Base-by-base conservation (phyloP, 768 basidiomycete genomes). In the Boletus vinaceobasis region DNA sequence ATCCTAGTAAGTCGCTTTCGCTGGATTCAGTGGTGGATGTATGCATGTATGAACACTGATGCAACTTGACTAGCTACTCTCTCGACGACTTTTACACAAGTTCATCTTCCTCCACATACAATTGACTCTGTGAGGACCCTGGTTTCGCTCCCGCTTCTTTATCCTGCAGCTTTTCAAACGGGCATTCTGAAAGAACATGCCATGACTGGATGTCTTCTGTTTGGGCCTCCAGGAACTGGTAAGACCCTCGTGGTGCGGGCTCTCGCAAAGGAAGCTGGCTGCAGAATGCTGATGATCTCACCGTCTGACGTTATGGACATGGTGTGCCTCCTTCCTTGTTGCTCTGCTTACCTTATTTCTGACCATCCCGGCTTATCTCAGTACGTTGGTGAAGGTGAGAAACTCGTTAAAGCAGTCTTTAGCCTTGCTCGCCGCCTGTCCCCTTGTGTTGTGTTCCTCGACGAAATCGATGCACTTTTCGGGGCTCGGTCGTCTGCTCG, bases 281-380 rank as follows among this genome's bases (percentile, higher is more conserved):
- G 93, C 61, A 80, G 92, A 47, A 98, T 98, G 94, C 73, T 98
- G 65, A 83, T 86, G 11, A 79, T 98, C 45, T 87, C 90, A 42
- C 92, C 94, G 7, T 92, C 93, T 10, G 94, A 98, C 66, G 90
- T 98, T 43, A 93, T 95, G 86, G 93, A 97, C 68, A 95, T 95
- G 91, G 91, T 91, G 57, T 43, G 79, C 67, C 46, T 21, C 48
- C 9, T 31, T 33, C 2, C 10, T 29, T 31, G n/a, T 49, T 19
- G 8, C 7, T 55, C 26, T 31, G 7, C 27, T 43, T 11, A 38
- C 14, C 13, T 13, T 27, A 11, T 47, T 36, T 36, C 47, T 62
- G 31, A 58, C 37, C 17, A 33, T n/a, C 48, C 48, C 51, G 42
- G 29, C 36, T 52, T 38, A 35, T 31, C 23, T 35, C 56, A 91